phyloP scores from a whole-genome alignment of 371 early-diverging fungal genomes.

The Mortierella sp. region DNA sequence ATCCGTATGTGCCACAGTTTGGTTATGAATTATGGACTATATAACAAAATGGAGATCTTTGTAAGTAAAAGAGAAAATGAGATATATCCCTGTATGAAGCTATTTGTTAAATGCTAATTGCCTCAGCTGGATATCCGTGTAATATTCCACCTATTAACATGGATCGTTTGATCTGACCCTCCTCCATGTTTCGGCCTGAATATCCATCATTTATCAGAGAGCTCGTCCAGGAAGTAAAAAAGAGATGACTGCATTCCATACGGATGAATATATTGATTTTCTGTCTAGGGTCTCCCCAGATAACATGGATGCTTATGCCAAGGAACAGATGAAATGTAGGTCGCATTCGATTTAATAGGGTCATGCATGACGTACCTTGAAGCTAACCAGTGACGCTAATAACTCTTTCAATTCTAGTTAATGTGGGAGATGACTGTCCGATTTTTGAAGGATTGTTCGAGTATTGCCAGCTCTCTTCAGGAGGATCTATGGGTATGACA shows the following conservation, averaged over 20 bases:
- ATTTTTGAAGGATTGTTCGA: conserved; percentile 97
- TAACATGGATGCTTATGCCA: conserved; percentile 84
- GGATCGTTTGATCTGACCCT: background rate
- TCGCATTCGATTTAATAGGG: background rate
- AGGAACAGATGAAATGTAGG: conserved; percentile 88
- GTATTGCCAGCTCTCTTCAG: conserved; percentile 94
- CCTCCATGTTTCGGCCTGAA: background rate
- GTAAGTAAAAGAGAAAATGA: conserved; percentile 59
- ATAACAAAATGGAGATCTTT: conserved; percentile 94
- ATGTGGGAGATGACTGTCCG: conserved; percentile 98
- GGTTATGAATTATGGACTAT: conserved; percentile 95
- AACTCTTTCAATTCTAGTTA: conserved; percentile 65
- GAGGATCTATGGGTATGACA: conserved; percentile 89
- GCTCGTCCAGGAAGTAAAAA: conserved; percentile 90
- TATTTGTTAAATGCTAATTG: background rate
- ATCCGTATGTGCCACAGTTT: conserved; percentile 98
- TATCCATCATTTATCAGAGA: conserved; percentile 60
- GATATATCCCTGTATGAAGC: background rate
- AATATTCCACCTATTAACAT: background rate
- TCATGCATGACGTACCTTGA: background rate
- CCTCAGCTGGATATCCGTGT: too few relatives aligned
- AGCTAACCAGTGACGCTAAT: background rate
- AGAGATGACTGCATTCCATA: conserved; percentile 99
- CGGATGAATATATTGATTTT: conserved; percentile 99
- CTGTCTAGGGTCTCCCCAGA: conserved; percentile 95